These are phyloP conservation scores for Stemphylium lycopersici DNA, from an alignment of 2,329 filamentous ascomycete genomes.

Conservation along the genomic window DNA sequence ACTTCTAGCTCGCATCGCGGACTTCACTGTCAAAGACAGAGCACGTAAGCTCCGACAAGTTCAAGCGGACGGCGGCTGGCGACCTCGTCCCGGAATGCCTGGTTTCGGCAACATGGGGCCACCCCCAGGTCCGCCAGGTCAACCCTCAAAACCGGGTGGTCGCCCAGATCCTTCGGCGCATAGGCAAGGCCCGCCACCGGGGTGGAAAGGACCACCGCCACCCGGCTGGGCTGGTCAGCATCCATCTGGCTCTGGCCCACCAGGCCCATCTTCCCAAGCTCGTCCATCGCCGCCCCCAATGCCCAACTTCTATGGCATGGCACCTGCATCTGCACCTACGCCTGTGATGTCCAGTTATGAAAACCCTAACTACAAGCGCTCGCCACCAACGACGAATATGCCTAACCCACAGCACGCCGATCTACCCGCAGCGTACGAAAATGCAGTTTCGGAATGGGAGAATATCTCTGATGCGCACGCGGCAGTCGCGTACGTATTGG, in stretches of 20 bases:
- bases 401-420: conserved; percentile 50
- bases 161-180: conserved; percentile 34
- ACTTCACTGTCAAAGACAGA: conserved; percentile 79
- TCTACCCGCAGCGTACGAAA: conserved; percentile 67
- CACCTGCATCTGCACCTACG: conserved; percentile 50
- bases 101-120: conserved; percentile 45
- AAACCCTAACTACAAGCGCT: conserved; percentile 30
- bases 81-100: conserved; percentile 58
- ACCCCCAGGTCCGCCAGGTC: conserved; percentile 35
- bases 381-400: conserved; percentile 20
- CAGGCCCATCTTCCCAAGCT: conserved; percentile 12
- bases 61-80: conserved; percentile 63
- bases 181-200: conserved; percentile 35
- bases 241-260: conserved; percentile 21
- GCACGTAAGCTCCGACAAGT: conserved; percentile 75
- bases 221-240: conserved; percentile 26
- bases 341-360: conserved; percentile 53
- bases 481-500: conserved; percentile 60
- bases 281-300: conserved; percentile 32
- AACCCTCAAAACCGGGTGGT: conserved; percentile 27
- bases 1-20: conserved; percentile 76
- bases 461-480: conserved; percentile 74
- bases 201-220: conserved; percentile 26
- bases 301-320: conserved; percentile 61
- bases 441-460: conserved; percentile 80